These are phyloP conservation scores for Leccinum obscurum DNA, from an alignment of 768 basidiomycete species.

Conservation along the genomic window DNA sequence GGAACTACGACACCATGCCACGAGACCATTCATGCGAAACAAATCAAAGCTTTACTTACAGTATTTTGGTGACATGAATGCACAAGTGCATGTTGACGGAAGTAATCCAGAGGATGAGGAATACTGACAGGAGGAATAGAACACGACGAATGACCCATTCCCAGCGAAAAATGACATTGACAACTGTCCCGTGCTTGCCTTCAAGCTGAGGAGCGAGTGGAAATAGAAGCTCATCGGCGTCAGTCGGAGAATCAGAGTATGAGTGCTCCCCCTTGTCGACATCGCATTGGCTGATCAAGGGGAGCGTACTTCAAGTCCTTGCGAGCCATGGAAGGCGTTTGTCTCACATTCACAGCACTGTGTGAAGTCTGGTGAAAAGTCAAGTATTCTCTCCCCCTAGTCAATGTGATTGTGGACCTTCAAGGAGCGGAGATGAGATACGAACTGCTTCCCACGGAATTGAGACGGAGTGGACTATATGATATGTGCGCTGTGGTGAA, in stretches of 20 bases:
- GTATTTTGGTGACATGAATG: slow-evolving; percentile 2
- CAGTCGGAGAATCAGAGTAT: not conserved
- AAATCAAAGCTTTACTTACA: slow-evolving; percentile 2
- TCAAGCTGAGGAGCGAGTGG: not conserved
- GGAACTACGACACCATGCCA: slow-evolving; percentile 2
- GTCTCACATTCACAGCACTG: too few relatives aligned
- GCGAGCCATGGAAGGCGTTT: too few relatives aligned
- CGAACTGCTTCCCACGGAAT: too few relatives aligned
- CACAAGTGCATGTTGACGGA: not conserved
- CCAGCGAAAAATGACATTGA: not conserved
- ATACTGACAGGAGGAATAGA: not conserved
- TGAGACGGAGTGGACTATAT: too few relatives aligned
- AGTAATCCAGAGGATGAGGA: slow-evolving; percentile 10
- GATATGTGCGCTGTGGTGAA: too few relatives aligned
- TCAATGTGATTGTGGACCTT: too few relatives aligned
- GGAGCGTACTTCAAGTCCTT: not conserved
- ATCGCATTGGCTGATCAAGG: not conserved
- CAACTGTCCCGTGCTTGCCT: not conserved
- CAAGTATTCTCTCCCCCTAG: too few relatives aligned
- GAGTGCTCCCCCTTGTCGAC: not conserved
- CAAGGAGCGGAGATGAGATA: too few relatives aligned
- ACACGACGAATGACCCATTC: slow-evolving; percentile 5
- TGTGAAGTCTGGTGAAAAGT: too few relatives aligned
- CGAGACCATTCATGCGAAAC: not conserved
- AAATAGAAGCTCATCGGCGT: not conserved